These are phyloP conservation scores for Sophora flavescens DNA, from an alignment of 306 rosid genomes.

Conservation along the genomic window DNA sequence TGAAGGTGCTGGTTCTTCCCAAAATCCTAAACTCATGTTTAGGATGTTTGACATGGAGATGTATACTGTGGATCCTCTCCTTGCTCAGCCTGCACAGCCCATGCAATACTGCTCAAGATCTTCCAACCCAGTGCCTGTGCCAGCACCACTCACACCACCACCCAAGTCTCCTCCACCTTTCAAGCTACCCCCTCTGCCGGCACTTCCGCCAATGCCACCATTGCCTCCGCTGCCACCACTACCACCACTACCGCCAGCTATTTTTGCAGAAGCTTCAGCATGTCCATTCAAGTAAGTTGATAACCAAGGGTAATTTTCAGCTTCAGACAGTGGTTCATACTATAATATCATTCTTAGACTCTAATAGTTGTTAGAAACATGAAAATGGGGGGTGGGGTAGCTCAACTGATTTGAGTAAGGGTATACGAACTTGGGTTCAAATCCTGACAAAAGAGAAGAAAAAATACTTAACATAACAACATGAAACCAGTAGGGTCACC, in stretches of 20 bases:
- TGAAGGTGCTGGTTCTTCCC: slow-evolving; percentile 70
- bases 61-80: slow-evolving; percentile 77
- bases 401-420: too few relatives aligned
- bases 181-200: slow-evolving; percentile 56
- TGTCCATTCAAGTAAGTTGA: slow-evolving; percentile 75
- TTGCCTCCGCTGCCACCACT: slow-evolving; percentile 49
- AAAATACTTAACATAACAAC: too few relatives aligned
- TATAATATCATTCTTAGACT: background rate
- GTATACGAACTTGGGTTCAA: too few relatives aligned
- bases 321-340: background rate
- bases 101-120: slow-evolving; percentile 76
- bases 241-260: slow-evolving; percentile 67
- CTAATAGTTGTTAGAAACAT: background rate
- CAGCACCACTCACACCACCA: slow-evolving; percentile 44
- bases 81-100: slow-evolving; percentile 83
- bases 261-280: slow-evolving; percentile 73
- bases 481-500: background rate
- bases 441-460: too few relatives aligned
- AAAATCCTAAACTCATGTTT: slow-evolving; percentile 73
- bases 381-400: too few relatives aligned
- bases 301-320: background rate
- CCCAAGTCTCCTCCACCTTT: slow-evolving; percentile 52
- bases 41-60: slow-evolving; percentile 77
- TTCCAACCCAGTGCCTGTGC: slow-evolving; percentile 55
- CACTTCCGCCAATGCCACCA: slow-evolving; percentile 47